Conservation (phyloP, 371 early-diverging fungal genomes). For the Basidiobolus heterosporus region DNA sequence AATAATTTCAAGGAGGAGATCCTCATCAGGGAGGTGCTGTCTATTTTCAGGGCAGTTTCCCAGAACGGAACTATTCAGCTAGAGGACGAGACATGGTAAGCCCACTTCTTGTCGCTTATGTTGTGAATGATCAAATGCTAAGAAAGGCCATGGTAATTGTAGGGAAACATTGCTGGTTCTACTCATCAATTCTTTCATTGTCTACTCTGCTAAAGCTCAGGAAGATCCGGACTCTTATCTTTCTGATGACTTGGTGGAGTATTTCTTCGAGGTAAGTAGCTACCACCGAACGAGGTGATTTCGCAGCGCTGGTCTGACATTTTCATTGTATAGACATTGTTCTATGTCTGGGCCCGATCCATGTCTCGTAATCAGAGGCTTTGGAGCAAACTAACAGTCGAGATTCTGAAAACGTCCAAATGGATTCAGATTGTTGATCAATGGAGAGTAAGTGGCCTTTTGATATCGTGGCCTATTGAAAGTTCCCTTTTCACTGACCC, state of each 20-base stretch:
- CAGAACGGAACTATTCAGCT: slow-evolving; percentile 37
- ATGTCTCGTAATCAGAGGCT: slow-evolving; percentile 20
- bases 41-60: slow-evolving; percentile 35
- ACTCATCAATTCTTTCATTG: too few species aligned
- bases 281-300: background rate
- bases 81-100: slow-evolving; percentile 40
- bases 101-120: too few species aligned
- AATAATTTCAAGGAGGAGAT: slow-evolving; percentile 6
- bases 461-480: background rate
- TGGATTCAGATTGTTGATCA: slow-evolving; percentile 33
- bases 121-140: too few species aligned
- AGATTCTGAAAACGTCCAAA: slow-evolving; percentile 21
- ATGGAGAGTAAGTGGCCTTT: slow-evolving; percentile 27
- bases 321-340: slow-evolving; percentile 20
- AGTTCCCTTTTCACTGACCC: too few species aligned
- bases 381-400: slow-evolving; percentile 28
- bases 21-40: slow-evolving; percentile 38
- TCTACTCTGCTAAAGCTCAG: too few species aligned
- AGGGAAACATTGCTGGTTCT: slow-evolving; percentile 23
- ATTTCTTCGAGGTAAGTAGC: slow-evolving; percentile 39
- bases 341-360: slow-evolving; percentile 37
- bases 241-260: slow-evolving; percentile 32
- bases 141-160: slow-evolving; percentile 29
- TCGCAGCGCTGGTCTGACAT: background rate
- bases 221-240: too few species aligned